Evolutionary conservation across 2,329 filamentous ascomycete genomes (phyloP), one percentile per base, ranked within the genome.

Genomic region (Curvularia eragrostidis): DNA sequence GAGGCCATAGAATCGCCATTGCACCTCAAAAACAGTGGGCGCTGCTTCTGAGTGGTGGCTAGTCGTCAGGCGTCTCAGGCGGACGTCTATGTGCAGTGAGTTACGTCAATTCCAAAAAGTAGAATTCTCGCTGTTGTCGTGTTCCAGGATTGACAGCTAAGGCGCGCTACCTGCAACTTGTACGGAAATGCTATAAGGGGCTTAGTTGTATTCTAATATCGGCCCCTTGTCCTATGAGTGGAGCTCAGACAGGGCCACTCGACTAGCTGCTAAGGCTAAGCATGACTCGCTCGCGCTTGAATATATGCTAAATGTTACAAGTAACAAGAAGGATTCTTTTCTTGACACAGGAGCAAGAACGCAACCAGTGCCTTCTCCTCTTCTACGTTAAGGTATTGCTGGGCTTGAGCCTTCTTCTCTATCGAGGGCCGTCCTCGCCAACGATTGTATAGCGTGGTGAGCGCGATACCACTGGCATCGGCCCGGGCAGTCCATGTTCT

Each of bases 401-500:
- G 52, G 62, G 54, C 26, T 62, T 71, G 26, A 46, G 65, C 72
- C 55, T 73, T 72, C n/a, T 46, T 15, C 23, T 44, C 50, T 46
- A 12, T 42, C 18, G 21, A 42, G 21, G 39, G 39, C 21, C 39
- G 39, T 23, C 39, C 21, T 12, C 18, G 18, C 7, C 12, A 23
- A 1, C 39, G 39, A 42, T 42, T 42, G 18, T 42, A 42, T 23
- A 42, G 18, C 39, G 39, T 42, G 39, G 39, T 42, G 13, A 42
- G 39, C 8, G 39, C 39, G 39, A 42, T 42, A 42, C 39, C 39
- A 23, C 39, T 42, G 12, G 39, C 18, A 42, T 42, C 39, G 18
- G 39, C 39, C 18, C 21, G 21, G 39, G 19, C 39, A 42, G 39
- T 19, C 39, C 21, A 42, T 42, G 18, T 42, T 42, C 39, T 21